Evolutionary conservation across 192 early-diverging fungal species (phyloP).

Genomic region (Funneliformis geosporum): DNA sequence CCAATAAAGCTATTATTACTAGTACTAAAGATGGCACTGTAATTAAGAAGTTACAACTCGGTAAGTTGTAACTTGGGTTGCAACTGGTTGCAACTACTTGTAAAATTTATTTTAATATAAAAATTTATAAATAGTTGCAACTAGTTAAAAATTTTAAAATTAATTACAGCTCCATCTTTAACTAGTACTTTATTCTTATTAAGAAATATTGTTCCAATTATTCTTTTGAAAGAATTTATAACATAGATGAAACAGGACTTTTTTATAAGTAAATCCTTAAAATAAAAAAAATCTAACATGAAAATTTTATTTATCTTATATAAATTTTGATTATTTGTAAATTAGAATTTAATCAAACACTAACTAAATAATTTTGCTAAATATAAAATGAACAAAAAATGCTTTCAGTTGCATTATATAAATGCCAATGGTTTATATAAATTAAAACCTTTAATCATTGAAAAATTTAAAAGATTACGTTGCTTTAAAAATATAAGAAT

Average conservation of each 20-base stretch:
- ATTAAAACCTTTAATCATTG: background rate
- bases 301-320: background rate
- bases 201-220: background rate
- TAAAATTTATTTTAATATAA: no score
- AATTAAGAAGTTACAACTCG: no score
- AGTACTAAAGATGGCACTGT: no score
- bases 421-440: background rate
- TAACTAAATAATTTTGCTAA: background rate
- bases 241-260: background rate
- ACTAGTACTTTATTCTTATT: background rate
- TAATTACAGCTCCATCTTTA: no score
- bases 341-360: background rate
- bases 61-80: no score
- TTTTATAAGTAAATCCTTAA: background rate
- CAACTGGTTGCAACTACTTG: no score
- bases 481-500: slow-evolving; percentile 22
- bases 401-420: background rate
- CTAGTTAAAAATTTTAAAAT: no score
- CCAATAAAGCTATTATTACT: background rate
- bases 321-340: background rate
- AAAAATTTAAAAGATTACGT: background rate
- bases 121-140: no score
- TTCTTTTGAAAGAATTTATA: background rate
- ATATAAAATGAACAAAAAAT: background rate
- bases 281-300: background rate